Evolutionary conservation across 148 eudicot genomes (phyloP).

Genomic region (Rhododendron molle): DNA sequence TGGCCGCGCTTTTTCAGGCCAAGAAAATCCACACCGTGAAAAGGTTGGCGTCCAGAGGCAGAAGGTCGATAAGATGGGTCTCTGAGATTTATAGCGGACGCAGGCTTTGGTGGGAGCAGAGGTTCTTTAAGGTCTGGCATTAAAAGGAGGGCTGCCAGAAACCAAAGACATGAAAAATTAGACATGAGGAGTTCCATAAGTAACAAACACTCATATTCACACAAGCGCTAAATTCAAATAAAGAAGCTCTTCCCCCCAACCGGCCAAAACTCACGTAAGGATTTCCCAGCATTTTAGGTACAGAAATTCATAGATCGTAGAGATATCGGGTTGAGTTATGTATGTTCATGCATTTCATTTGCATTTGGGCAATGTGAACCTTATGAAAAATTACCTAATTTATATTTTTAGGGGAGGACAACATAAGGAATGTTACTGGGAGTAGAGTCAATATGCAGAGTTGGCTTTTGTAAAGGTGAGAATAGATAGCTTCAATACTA

Average conservation of each 20-base stretch:
- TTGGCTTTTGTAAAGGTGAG: not conserved
- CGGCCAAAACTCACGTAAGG: not conserved
- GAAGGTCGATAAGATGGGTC: constrained; percentile 59
- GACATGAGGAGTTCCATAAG: not conserved
- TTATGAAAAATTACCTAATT: not conserved
- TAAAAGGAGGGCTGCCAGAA: constrained; percentile 3
- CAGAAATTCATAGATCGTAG: not conserved
- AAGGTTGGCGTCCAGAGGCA: constrained; percentile 75
- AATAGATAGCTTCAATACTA: not conserved
- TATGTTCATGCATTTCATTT: not conserved
- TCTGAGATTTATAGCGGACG: constrained; percentile 68
- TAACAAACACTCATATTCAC: not conserved
- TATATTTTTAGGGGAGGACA: not conserved
- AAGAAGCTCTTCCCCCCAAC: not conserved
- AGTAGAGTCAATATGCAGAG: not conserved
- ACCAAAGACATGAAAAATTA: not conserved
- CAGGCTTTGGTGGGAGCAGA: constrained; percentile 68
- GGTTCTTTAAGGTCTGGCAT: constrained; percentile 90
- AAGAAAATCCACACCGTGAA: constrained; percentile 69
- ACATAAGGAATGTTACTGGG: not conserved
- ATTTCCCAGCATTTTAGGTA: not conserved
- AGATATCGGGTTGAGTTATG: not conserved
- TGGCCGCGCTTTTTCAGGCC: constrained; percentile 94
- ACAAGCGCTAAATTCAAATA: not conserved
- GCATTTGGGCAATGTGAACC: not conserved